Base-by-base conservation (phyloP, 1,284 basidiomycete species). In the Lignosus rhinocerotis region DNA sequence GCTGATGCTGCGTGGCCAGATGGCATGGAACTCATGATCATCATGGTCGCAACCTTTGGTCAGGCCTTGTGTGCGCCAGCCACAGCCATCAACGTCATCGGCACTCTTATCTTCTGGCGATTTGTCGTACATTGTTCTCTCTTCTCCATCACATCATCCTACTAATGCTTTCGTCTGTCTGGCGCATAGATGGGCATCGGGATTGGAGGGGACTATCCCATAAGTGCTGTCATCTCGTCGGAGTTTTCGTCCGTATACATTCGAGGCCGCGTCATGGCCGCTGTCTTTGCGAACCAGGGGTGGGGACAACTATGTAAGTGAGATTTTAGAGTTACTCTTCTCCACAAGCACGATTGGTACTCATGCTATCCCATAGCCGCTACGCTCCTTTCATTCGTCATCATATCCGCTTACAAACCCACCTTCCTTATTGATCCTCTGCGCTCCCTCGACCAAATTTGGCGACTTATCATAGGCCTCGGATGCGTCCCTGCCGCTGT, bases 241-340 rank as follows among this genome's bases (percentile, higher is more conserved):
- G 92, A 94, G 70, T 93, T 93, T 67, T 87, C 92, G 3, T 81
- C 88, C 0, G 87, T 85, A 36, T 80, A 82, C 58, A 88, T 87
- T 32, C 82, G 89, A 62, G 89, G 89, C 51, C 78, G 87, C 2
- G 80, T 92, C 72, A 88, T 91, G 84, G 82, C 83, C 2, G 85
- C 85, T 5, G 86, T 88, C 2, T 91, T 91, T 65, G 82, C 87
- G 0, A 72, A 77, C 34, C 86, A 88, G 62, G 88, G 87, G 33
- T 89, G 86, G 84, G 87, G 87, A 34, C 84, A 88, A 65, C 81
- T 92, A 59, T 65, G 82, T 81, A 12, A 39, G 36, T 39, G 36
- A n/a, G 12, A n/a, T 8, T 12, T 39, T 14, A 39, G n/a, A 39
- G 14, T 6, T n/a, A n/a, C 36, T 25, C 25, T 25, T 25, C 4